A percentile compares a stretch with the other conserved stretches of the same genome.
Conservation (phyloP, 148 eudicot genomes). For the Silene latifolia region DNA sequence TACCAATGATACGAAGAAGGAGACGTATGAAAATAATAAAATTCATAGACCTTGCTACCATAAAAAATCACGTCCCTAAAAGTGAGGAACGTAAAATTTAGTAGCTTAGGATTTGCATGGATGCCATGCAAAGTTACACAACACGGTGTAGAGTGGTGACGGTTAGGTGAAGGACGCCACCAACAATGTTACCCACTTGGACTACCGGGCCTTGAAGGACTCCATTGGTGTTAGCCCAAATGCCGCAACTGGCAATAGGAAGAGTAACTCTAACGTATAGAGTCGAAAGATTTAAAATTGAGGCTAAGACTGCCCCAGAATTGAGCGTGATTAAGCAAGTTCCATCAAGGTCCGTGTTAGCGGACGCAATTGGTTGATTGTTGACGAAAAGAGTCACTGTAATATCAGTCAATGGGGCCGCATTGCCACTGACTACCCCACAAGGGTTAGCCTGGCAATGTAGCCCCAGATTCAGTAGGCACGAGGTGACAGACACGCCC, state of each 20-base stretch:
- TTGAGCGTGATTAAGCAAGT: neutral
- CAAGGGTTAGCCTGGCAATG: neutral
- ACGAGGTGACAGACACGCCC: neutral
- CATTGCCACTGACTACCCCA: neutral
- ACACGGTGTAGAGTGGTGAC: neutral
- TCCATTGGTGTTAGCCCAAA: neutral
- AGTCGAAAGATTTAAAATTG: neutral
- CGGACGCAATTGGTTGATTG: neutral
- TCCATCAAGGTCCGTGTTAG: neutral
- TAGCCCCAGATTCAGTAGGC: neutral
- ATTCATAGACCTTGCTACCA: too few species aligned
- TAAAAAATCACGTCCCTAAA: neutral
- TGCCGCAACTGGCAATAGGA: neutral
- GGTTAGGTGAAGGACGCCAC: neutral
- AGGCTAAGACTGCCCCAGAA: neutral
- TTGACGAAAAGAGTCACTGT: neutral
- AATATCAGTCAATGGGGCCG: neutral
- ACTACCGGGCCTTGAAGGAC: neutral
- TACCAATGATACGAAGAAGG: too few species aligned
- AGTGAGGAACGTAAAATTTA: neutral
- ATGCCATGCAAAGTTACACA: neutral
- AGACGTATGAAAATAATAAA: too few species aligned
- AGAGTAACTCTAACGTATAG: neutral
- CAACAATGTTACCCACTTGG: neutral
- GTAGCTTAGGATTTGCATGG: neutral